Evolutionary conservation across 1,284 basidiomycete genomes (phyloP), one percentile per base, ranked within the genome.

Genomic region (Fomitiporia mediterranea): DNA sequence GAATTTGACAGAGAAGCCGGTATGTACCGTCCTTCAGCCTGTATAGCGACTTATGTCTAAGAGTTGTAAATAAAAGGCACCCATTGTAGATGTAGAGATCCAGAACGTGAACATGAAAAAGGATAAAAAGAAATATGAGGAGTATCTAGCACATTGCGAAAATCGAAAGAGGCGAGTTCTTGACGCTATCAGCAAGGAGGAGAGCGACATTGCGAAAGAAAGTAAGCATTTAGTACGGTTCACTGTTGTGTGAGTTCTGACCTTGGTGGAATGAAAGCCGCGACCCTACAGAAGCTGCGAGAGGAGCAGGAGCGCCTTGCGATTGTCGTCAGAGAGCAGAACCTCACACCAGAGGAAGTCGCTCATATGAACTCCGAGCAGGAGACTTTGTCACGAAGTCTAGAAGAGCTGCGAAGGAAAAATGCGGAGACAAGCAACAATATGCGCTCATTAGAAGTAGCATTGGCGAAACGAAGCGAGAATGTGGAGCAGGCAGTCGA

Each of bases 291-390:
- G 53, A 76, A 79, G 51, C 72, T 89, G 30, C 79, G 77, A 62
- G 69, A 70, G 30, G 87, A 93, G 62, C 79, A 86, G 57, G 72
- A 73, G n/a, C 77, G 78, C 55, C 74, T 91, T 23, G 70, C 74
- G 7, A 76, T 79, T 1, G 79, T 89, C 9, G 89, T 95, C 19
- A 82, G 83, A 63, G 82, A 77, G 37, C 92, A 95, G 68, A 94
- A 94, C 66, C 77, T 95, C 30, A 81, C 86, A 0, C 86, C 86
- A 0, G 90, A 94, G 67, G 91, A 95, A 70, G 90, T 93, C 40
- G 73, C 80, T 48, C 82, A 84, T 34, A 94, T 95, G 91, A 94
- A 86, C 62, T 83, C 83, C 13, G 91, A 94, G 61, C 86, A 90
- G 61, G 89, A 92, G 64, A 80, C 75, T 19, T 74, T 95, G 21